Evolutionary conservation across 768 basidiomycete species (phyloP).

Genomic region (Tricholoma hemisulphureum): DNA sequence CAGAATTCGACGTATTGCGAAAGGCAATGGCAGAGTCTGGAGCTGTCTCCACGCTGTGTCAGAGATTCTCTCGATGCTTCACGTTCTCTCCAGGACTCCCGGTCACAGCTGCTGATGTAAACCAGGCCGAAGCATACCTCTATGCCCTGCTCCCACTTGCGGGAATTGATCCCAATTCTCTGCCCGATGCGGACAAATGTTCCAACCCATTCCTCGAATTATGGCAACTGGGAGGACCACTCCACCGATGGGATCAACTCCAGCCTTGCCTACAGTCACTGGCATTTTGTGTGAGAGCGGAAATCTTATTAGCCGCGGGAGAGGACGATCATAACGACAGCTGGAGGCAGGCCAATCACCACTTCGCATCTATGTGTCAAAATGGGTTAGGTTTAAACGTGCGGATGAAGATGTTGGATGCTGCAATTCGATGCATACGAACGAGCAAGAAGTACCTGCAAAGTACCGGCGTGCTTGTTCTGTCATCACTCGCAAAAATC

Average conservation of each 20-base stretch:
- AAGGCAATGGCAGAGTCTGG: background rate
- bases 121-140: background rate
- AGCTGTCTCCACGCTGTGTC: background rate
- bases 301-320: background rate
- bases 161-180: background rate
- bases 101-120: background rate
- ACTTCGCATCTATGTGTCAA: background rate
- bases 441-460: background rate
- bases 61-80: background rate
- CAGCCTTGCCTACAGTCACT: background rate
- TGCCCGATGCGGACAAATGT: no score
- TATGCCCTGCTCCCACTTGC: background rate
- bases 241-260: background rate
- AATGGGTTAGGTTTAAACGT: background rate
- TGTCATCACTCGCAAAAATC: background rate
- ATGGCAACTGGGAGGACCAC: background rate
- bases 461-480: background rate
- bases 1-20: background rate
- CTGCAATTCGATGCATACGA: background rate
- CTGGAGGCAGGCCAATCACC: background rate
- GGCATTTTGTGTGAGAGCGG: background rate
- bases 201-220: no score
- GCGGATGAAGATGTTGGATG: background rate
- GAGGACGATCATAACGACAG: background rate
- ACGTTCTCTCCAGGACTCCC: background rate